Conservation (phyloP, 148 eudicot genomes). For the Nepenthes mirabilis region DNA sequence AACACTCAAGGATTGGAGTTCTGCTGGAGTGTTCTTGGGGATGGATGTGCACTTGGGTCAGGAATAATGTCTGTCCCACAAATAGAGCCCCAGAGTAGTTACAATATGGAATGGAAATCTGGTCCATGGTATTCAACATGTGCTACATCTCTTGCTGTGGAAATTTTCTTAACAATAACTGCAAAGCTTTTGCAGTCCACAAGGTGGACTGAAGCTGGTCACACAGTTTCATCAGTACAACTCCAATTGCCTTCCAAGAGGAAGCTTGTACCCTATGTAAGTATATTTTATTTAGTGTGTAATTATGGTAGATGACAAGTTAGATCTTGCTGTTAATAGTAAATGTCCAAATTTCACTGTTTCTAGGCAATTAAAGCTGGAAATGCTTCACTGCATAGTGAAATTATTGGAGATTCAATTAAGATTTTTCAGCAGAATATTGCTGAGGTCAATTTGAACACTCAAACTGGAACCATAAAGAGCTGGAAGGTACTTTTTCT, state of each 20-base stretch:
- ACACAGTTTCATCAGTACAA: slow-evolving; percentile 66
- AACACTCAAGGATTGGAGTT: slow-evolving; percentile 67
- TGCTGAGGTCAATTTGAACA: slow-evolving; percentile 57
- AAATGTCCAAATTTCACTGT: neutral
- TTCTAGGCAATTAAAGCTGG: slow-evolving; percentile 38
- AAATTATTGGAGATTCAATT: slow-evolving; percentile 39
- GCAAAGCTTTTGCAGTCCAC: slow-evolving; percentile 45
- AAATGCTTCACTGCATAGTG: slow-evolving; percentile 21
- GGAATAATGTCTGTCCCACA: slow-evolving; percentile 42
- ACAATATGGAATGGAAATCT: slow-evolving; percentile 42
- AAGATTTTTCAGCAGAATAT: slow-evolving; percentile 28
- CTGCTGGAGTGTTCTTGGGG: slow-evolving; percentile 58
- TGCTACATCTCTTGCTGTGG: slow-evolving; percentile 42
- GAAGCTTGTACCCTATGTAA: slow-evolving; percentile 43
- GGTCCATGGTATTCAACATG: slow-evolving; percentile 72
- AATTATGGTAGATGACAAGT: neutral
- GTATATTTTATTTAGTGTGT: neutral
- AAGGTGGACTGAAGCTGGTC: slow-evolving; percentile 80
- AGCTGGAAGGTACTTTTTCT: slow-evolving; percentile 71
- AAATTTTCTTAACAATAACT: slow-evolving; percentile 58
- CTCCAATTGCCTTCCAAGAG: slow-evolving; percentile 55
- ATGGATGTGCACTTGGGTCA: slow-evolving; percentile 71
- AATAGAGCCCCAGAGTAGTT: slow-evolving; percentile 47
- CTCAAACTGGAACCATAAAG: slow-evolving; percentile 49
- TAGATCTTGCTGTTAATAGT: neutral